Base-by-base conservation (phyloP, 257 asterid genomes). In the Solanum commersonii region DNA sequence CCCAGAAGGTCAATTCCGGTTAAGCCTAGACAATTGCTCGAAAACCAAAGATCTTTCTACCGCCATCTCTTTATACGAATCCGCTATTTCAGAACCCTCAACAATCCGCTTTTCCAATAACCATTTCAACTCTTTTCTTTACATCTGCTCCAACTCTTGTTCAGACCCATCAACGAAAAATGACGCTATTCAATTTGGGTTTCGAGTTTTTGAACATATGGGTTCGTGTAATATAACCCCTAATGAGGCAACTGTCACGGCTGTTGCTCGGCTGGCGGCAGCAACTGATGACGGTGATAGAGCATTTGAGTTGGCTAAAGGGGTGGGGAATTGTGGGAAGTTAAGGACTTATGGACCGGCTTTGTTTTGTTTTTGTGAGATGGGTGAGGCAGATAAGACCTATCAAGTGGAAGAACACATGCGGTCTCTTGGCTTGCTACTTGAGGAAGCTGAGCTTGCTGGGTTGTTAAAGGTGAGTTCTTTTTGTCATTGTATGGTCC, bases 211-310 rank as follows among this genome's bases (percentile, higher is more conserved):
- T 88, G 65, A 90, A 56, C 90, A 86, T 16, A 94, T 91, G 84
- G 91, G 73, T 67, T 67, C 89, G 56, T 67, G 88, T 35, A 84
- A 88, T 13, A 85, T 94, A 87, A 92, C 74, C 90, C 95, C 96
- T 5, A 95, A 94, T 78, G 98, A 95, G 92, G 99, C 98, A 31
- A 96, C 98, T 49, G 89, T 93, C 90, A 93, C 98, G 60, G 96
- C 98, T 11, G 87, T 95, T 6, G 94, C 98, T 25, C 90, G 99
- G 87, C 92, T 96, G 71, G 98, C 98, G 31, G 96, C 98, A 23
- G 95, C 98, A 12, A 95, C 90, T 87, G 96, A 94, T 12, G 98
- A 96, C 4, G 99, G 97, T 2, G 96, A 95, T 56, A 90, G 89
- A 37, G 98, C 99, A 3, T 94, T 96, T 87, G 94, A 94, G 91